Percentiles rank a stretch among this genome's conserved stretches.
Evolutionary conservation across 75 land plant genomes (phyloP).

Genomic region (Pseudotsuga menziesii): DNA sequence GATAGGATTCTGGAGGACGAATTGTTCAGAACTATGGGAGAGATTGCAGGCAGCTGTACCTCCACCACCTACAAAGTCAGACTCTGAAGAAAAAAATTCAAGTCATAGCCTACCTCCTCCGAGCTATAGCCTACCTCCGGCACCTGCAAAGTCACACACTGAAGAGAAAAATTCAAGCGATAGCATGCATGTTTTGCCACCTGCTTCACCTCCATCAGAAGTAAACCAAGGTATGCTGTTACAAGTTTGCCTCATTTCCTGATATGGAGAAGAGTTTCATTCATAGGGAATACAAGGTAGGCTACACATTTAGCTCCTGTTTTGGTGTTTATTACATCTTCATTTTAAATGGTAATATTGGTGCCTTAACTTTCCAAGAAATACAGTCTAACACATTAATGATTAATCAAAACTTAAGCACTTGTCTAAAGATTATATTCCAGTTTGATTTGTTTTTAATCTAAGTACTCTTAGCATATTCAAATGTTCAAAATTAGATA

Average conservation of each 20-base stretch:
- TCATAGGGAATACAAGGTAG: background rate
- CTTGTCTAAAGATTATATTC: background rate
- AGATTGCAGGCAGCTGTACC: conserved; percentile 37
- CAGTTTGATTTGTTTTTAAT: background rate
- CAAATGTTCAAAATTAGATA: background rate
- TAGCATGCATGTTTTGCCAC: too few relatives aligned
- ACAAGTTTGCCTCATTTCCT: background rate
- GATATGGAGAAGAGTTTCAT: background rate
- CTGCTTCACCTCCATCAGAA: background rate
- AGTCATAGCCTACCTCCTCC: background rate
- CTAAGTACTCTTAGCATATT: background rate
- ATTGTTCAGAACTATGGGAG: conserved; percentile 88
- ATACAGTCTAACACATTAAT: background rate
- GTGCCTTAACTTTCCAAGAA: background rate
- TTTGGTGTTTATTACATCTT: background rate
- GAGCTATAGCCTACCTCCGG: background rate
- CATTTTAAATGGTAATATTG: background rate
- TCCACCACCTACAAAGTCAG: conserved; percentile 33
- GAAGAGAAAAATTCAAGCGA: too few relatives aligned
- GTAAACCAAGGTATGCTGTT: conserved; percentile 3
- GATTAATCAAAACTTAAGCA: background rate
- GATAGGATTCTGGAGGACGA: conserved; percentile 93
- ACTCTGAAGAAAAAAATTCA: conserved; percentile 9
- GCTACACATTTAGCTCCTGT: background rate
- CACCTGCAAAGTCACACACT: background rate